Percentiles rank a stretch among this genome's conserved stretches.
phyloP scores from a whole-genome alignment of 2,329 filamentous ascomycete genomes.

The Colletotrichum scovillei region DNA sequence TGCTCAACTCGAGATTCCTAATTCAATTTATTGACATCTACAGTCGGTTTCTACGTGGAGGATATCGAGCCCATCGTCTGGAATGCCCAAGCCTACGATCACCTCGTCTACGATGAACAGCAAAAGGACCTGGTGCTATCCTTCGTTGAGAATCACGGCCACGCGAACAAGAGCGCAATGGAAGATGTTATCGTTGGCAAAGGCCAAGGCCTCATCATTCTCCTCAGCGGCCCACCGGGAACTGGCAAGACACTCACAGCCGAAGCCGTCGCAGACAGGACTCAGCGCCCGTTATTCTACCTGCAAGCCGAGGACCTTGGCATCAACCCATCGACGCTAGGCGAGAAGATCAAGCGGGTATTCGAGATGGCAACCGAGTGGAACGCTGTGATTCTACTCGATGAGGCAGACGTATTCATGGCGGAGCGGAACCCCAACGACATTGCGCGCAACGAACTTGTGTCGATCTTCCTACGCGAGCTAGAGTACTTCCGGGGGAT shows the following conservation, averaged over 20 bases:
- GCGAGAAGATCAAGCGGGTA: conserved; percentile 57
- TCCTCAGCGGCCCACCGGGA: conserved; percentile 58
- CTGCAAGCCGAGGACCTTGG: conserved; percentile 61
- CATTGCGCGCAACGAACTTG: conserved; percentile 60
- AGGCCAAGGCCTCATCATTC: conserved; percentile 56
- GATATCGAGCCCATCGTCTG: conserved; percentile 54
- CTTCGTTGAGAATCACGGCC: conserved; percentile 57
- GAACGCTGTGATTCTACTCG: conserved; percentile 62
- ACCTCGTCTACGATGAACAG: conserved; percentile 59
- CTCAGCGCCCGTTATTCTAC: conserved; percentile 56
- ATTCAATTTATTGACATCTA: not conserved
- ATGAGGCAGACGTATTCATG: conserved; percentile 66
- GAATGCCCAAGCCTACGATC: conserved; percentile 58
- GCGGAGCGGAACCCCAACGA: conserved; percentile 57
- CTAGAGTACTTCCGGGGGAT: conserved; percentile 58
- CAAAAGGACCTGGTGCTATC: conserved; percentile 60
- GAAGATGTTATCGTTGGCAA: conserved; percentile 57
- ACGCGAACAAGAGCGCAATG: conserved; percentile 36
- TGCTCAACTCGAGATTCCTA: fast-evolving
- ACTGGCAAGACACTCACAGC: conserved; percentile 60
- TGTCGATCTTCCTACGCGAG: conserved; percentile 59
- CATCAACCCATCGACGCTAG: conserved; percentile 53
- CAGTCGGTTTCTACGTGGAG: conserved; percentile 50
- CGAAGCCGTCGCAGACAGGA: conserved; percentile 55
- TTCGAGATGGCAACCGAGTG: conserved; percentile 62